Conservation (phyloP, 108 stramenopile genomes). For the Epipyxis sp. region DNA sequence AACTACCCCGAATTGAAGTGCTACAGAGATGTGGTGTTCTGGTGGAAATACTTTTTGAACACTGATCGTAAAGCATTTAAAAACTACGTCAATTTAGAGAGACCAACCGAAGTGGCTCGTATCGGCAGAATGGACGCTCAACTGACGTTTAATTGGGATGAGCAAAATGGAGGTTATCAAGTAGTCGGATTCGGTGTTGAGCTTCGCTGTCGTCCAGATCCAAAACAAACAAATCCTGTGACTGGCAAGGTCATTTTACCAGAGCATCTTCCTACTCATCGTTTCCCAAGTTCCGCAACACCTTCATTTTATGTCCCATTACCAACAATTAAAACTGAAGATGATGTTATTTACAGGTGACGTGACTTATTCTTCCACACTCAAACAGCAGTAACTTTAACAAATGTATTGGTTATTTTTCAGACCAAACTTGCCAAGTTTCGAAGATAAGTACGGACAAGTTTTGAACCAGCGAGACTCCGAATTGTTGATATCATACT, state of each 20-base stretch:
- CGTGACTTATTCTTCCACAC: too few relatives aligned
- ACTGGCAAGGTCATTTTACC: constrained; percentile 17
- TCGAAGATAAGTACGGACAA: constrained; percentile 20
- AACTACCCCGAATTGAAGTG: constrained; percentile 42
- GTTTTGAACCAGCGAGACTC: constrained; percentile 16
- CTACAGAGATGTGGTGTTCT: constrained; percentile 40
- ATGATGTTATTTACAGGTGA: constrained; percentile 43
- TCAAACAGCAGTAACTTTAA: too few relatives aligned
- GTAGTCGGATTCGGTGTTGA: constrained; percentile 16
- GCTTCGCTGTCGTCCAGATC: constrained; percentile 35
- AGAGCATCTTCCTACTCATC: constrained; percentile 29
- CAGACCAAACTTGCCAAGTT: constrained; percentile 38
- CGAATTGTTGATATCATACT: constrained; percentile 23
- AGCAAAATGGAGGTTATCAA: constrained; percentile 7
- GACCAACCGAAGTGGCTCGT: constrained; percentile 16
- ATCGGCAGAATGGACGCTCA: constrained; percentile 7
- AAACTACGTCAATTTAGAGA: constrained; percentile 19
- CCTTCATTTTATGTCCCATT: constrained; percentile 23
- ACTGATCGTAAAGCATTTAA: constrained; percentile 33
- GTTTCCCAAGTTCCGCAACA: constrained; percentile 38
- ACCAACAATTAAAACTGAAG: constrained; percentile 27
- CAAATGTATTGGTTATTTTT: too few relatives aligned
- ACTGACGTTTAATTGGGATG: constrained; percentile 34
- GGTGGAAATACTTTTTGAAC: constrained; percentile 43
- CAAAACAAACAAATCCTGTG: constrained; percentile 25